Evolutionary conservation across 139 green algal genomes (phyloP).

Genomic region (Trebouxia sp.): DNA sequence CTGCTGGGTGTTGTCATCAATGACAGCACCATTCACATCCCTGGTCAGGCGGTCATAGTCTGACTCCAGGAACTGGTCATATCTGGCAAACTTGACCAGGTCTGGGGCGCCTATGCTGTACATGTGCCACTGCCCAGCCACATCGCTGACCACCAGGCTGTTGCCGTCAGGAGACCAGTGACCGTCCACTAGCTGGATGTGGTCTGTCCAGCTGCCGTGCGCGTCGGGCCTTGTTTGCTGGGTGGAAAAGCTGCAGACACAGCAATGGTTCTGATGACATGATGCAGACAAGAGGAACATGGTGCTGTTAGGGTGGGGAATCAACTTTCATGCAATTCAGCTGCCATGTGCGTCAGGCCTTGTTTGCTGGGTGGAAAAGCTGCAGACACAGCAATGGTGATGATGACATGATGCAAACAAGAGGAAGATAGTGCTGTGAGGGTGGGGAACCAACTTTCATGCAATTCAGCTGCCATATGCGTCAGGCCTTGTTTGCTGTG

Average conservation of each 20-base stretch:
- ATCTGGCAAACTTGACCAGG: constrained; percentile 43
- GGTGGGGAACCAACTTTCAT: too few relatives aligned
- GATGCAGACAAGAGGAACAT: too few relatives aligned
- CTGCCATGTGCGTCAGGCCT: constrained; percentile 43
- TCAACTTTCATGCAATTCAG: too few relatives aligned
- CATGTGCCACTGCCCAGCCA: constrained; percentile 71
- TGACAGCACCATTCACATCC: constrained; percentile 47
- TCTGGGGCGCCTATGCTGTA: constrained; percentile 43
- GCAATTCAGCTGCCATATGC: constrained; percentile 52
- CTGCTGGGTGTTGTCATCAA: constrained; percentile 47
- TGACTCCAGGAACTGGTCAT: constrained; percentile 78
- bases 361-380: constrained; percentile 58
- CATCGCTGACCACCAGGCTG: constrained; percentile 54
- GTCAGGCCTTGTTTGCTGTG: constrained; percentile 52
- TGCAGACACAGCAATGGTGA: too few relatives aligned
- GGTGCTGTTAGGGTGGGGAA: too few relatives aligned
- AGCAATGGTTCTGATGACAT: too few relatives aligned
- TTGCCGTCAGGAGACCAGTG: constrained; percentile 62
- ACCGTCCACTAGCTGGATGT: constrained; percentile 70
- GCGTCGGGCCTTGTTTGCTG: constrained; percentile 52
- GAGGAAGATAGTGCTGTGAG: too few relatives aligned
- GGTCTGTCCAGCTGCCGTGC: constrained; percentile 53
- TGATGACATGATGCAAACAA: too few relatives aligned
- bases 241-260: constrained; percentile 51
- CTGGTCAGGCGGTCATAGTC: constrained; percentile 61